Percentiles rank a stretch among this genome's conserved stretches.
These are phyloP conservation scores for Neoscytalidium dimidiatum DNA, from an alignment of 2,329 filamentous ascomycete species.

Conservation along the genomic window DNA sequence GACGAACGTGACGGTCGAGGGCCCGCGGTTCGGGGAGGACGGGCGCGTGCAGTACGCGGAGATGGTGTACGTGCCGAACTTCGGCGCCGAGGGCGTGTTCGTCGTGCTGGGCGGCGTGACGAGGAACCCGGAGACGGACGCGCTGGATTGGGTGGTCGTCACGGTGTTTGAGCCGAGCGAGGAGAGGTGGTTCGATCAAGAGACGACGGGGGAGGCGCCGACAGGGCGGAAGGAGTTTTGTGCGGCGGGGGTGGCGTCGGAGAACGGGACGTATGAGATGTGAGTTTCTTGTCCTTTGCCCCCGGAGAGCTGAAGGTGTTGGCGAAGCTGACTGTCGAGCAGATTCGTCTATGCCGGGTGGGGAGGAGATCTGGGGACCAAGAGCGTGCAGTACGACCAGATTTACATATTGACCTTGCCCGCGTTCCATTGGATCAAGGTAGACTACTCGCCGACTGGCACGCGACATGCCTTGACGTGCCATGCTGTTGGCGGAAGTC, in stretches of 20 bases:
- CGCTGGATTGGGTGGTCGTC: neutral
- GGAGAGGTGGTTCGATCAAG: constrained; percentile 9
- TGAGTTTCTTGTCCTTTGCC: neutral
- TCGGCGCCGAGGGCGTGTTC: constrained; percentile 19
- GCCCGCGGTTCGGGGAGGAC: neutral
- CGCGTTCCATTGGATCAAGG: constrained; percentile 20
- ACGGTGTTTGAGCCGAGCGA: constrained; percentile 9
- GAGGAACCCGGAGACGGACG: neutral
- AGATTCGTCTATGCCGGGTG: constrained; percentile 20
- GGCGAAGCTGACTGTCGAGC: neutral
- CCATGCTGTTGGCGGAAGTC: constrained; percentile 19
- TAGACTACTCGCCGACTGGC: neutral
- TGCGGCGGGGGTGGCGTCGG: constrained; percentile 13
- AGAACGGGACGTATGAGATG: constrained; percentile 17
- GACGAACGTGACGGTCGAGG: constrained; percentile 13
- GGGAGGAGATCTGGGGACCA: constrained; percentile 11
- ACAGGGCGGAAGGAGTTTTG: constrained; percentile 16
- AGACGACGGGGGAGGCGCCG: constrained; percentile 10
- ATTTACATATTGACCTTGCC: constrained; percentile 21
- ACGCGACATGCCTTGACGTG: constrained; percentile 19
- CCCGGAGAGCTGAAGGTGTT: neutral
- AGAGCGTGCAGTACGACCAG: constrained; percentile 3
- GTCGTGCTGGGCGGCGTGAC: constrained; percentile 17
- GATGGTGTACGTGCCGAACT: constrained; percentile 17
- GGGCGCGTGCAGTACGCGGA: constrained; percentile 1